A percentile compares a stretch with the other conserved stretches of the same genome.
Conservation (phyloP, 257 asterid species). For the Lantana camara region DNA sequence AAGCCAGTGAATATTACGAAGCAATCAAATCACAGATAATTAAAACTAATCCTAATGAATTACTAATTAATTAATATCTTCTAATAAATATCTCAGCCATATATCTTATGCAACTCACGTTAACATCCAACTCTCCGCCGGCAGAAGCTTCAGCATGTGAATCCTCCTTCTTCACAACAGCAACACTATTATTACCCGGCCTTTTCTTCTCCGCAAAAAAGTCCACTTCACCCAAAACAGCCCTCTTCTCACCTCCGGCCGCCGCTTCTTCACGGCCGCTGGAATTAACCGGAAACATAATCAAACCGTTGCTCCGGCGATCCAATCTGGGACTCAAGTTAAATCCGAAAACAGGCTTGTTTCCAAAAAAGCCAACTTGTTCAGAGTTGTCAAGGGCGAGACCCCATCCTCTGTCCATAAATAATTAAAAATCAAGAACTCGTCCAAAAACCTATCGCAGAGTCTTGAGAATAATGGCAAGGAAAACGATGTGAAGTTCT, state of each 20-base stretch:
- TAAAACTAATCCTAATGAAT: too few relatives aligned
- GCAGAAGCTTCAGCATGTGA: constrained; percentile 27
- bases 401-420: constrained; percentile 88
- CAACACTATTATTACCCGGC: constrained; percentile 2
- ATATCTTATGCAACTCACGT: constrained; percentile 64
- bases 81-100: too few relatives aligned
- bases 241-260: constrained; percentile 33
- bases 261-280: constrained; percentile 27
- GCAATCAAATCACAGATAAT: not conserved
- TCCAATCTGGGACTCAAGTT: constrained; percentile 55
- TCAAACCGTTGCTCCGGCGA: constrained; percentile 25
- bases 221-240: constrained; percentile 63
- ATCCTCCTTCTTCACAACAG: constrained; percentile 62
- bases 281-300: constrained; percentile 48
- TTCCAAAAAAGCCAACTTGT: constrained; percentile 51
- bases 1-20: not conserved
- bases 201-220: constrained; percentile 65
- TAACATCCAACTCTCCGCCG: constrained; percentile 34
- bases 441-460: too few relatives aligned
- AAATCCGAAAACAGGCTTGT: constrained; percentile 55
- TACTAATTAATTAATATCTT: too few relatives aligned
- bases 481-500: not conserved
- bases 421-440: constrained; percentile 15
- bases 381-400: constrained; percentile 66
- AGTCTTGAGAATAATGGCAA: not conserved